Percentiles rank a stretch among this genome's conserved stretches.
These are phyloP conservation scores for Fusarium sarcochroum DNA, from an alignment of 2,329 filamentous ascomycete species.

Conservation along the genomic window DNA sequence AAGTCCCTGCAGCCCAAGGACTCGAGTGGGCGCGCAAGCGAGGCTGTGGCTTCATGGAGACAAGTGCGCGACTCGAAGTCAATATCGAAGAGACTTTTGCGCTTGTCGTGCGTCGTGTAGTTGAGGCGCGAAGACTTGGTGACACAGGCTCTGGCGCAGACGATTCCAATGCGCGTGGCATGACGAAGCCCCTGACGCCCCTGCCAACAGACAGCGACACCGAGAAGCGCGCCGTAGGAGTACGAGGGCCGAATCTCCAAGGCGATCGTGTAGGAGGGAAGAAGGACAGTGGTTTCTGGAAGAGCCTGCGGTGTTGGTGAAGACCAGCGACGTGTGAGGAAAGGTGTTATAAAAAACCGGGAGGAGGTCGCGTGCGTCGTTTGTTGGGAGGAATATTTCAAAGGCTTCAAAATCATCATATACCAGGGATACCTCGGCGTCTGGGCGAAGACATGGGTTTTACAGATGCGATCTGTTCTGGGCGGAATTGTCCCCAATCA, in stretches of 20 bases:
- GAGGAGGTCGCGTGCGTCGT: conserved; percentile 19
- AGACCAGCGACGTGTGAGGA: not conserved
- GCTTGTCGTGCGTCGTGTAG: conserved; percentile 73
- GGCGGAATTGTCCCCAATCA: conserved; percentile 26
- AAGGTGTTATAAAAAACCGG: not conserved
- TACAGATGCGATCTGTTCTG: conserved; percentile 35
- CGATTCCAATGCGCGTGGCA: conserved; percentile 64
- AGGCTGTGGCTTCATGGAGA: conserved; percentile 91
- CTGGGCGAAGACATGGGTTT: conserved; percentile 40
- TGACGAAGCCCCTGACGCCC: conserved; percentile 71
- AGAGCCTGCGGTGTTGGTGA: conserved; percentile 69
- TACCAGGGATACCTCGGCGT: conserved; percentile 51
- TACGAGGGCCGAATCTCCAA: conserved; percentile 60
- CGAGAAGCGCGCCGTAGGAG: conserved; percentile 63
- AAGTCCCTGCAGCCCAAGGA: conserved; percentile 78
- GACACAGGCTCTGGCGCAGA: conserved; percentile 61
- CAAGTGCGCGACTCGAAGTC: conserved; percentile 84
- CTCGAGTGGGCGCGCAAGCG: conserved; percentile 81
- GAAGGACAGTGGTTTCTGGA: conserved; percentile 66
- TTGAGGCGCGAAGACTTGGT: conserved; percentile 68
- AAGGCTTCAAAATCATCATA: conserved; percentile 46
- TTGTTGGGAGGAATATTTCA: conserved; percentile 32
- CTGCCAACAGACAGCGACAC: conserved; percentile 57
- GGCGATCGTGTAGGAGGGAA: conserved; percentile 60
- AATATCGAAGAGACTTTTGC: conserved; percentile 93